A percentile compares a stretch with the other conserved stretches of the same genome.
Evolutionary conservation across 305 asterid species (phyloP).

Genomic region (Nicotiana rustica): DNA sequence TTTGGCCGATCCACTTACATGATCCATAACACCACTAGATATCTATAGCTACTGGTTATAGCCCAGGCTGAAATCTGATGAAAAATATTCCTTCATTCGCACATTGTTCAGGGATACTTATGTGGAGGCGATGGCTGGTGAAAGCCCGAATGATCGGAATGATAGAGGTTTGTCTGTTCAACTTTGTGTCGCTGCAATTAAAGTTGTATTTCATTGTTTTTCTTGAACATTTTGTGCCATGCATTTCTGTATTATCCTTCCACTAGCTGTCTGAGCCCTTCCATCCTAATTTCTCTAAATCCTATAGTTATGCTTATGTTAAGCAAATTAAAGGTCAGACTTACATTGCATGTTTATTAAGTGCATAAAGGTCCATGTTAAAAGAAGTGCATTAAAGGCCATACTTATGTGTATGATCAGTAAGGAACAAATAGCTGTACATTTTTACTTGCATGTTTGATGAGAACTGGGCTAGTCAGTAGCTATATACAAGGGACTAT

Average conservation of each 20-base stretch:
- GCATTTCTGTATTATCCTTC: background rate
- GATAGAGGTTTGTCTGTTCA: conserved; percentile 80
- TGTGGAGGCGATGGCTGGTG: conserved; percentile 80
- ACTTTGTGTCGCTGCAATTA: background rate
- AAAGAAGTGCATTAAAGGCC: background rate
- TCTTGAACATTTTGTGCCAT: background rate
- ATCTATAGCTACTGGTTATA: background rate
- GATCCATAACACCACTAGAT: background rate
- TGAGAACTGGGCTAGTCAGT: conserved; percentile 1
- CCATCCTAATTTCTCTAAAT: background rate
- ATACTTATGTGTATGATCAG: background rate
- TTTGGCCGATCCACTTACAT: background rate
- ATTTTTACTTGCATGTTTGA: conserved; percentile 12
- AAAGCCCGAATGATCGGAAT: conserved; percentile 95
- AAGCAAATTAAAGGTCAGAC: conserved; percentile 3
- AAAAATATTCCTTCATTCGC: conserved; percentile 33
- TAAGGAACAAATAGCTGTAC: background rate
- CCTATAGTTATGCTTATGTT: background rate
- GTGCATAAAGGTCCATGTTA: background rate
- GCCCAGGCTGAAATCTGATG: background rate
- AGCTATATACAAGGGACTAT: background rate
- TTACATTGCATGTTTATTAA: background rate
- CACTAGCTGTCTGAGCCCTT: background rate
- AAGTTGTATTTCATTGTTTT: conserved; percentile 9
- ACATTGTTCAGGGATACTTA: conserved; percentile 78